Conservation (phyloP, 2,329 filamentous ascomycete species). For the Dactylonectria macrodidyma region DNA sequence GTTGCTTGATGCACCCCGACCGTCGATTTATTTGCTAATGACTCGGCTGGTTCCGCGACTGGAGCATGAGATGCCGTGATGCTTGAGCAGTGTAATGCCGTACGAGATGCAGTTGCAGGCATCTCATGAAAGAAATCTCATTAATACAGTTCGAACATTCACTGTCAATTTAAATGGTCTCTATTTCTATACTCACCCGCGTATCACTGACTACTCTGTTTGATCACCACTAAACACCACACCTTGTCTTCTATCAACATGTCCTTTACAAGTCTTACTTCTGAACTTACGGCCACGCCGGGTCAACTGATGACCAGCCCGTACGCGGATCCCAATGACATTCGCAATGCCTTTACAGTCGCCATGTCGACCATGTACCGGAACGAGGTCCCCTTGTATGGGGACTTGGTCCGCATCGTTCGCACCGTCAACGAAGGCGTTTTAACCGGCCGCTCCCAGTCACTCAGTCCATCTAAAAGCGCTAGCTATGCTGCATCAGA, state of each 20-base stretch:
- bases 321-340: constrained; percentile 34
- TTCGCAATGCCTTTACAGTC: constrained; percentile 48
- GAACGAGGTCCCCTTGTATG: constrained; percentile 54
- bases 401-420: constrained; percentile 51
- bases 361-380: constrained; percentile 55
- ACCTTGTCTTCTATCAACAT: constrained; percentile 4
- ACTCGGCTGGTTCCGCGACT: constrained; percentile 14
- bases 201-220: background rate
- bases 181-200: background rate
- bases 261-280: constrained; percentile 7
- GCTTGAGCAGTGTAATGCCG: background rate
- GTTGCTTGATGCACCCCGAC: constrained; percentile 5
- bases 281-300: background rate
- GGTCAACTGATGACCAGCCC: background rate
- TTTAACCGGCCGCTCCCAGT: background rate
- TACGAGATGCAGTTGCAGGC: background rate
- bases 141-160: background rate
- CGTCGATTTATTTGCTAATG: background rate
- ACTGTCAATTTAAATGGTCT: background rate
- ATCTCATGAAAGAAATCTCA: background rate
- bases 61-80: constrained; percentile 1
- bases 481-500: background rate
- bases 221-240: background rate
- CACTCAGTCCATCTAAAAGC: background rate
- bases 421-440: constrained; percentile 42